Evolutionary conservation across 192 early-diverging fungal species (phyloP), one percentile per base, ranked within the genome.

Genomic region (Coemansia sp.): DNA sequence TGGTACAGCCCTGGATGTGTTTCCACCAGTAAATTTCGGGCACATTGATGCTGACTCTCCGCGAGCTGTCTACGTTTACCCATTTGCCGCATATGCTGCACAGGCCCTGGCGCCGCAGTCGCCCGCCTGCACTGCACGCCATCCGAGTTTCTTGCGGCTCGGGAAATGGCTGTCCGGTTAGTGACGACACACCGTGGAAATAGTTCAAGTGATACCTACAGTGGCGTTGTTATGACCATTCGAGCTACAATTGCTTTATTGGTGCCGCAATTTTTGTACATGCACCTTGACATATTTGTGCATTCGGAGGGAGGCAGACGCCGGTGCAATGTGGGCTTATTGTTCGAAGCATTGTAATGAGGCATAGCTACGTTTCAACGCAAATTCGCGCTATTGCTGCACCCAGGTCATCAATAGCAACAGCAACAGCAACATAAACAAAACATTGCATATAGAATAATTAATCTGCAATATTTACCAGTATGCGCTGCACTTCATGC

Each of bases 21-120:
- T 83, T 83, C 81, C 81, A 83, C 81, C 81, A 83, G 52, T 76
- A 79, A 40, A 83, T 83, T 49, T 83, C 59, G 1, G 76, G 81
- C 9, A 79, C 76, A 17, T 83, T 83, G 34, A 79, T 73, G 42
- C 50, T 51, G 23, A 73, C 57, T 26, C 68, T 63, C 34, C 74
- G 60, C 21, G 70, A 52, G 60, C 73, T 79, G 40, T 76, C 76
- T 4, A 68, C 61, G 14, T 60, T 49, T 20, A 82, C 70, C 83
- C 83, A 84, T 40, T 58, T 10, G 5, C 60, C 34, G 64, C 83
- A 84, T 2, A 75, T 44, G 31, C 70, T 68, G 44, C 83, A 84
- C 36, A 58, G 67, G 4, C 83, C 83, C 57, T 84, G 72, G 15
- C 20, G 38, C n/a, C 71, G 60, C 3, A 23, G 24, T 38, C 64